Evolutionary conservation across 139 green algal species (phyloP).

Genomic region (Deuterostichococcus epilithicus): DNA sequence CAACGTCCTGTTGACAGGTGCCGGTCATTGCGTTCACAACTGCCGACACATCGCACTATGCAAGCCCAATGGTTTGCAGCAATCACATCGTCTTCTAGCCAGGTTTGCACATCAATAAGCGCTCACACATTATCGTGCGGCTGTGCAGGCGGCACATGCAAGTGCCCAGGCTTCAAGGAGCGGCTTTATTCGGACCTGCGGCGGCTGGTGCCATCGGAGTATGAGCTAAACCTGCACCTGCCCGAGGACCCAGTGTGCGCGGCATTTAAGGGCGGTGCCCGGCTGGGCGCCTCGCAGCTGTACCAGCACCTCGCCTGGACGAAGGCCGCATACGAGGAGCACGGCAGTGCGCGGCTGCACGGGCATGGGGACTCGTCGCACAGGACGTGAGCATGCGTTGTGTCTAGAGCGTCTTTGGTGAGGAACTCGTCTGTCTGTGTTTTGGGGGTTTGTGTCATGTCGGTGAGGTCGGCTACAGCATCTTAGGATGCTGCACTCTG

Average conservation of each 20-base stretch:
- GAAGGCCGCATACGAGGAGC: constrained; percentile 49
- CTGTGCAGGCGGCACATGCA: constrained; percentile 27
- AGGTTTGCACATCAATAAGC: not conserved
- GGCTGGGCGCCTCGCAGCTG: constrained; percentile 30
- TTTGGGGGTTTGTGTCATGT: no score
- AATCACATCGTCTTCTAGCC: no score
- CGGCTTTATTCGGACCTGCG: constrained; percentile 56
- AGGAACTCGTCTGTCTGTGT: no score
- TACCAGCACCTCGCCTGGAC: constrained; percentile 45
- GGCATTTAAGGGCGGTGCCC: constrained; percentile 60
- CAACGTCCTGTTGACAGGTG: constrained; percentile 69
- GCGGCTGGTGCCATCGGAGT: constrained; percentile 64
- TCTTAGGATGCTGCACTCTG: no score
- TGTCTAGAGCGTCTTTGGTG: no score
- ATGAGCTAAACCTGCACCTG: constrained; percentile 38
- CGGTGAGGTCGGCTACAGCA: no score
- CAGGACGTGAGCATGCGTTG: no score
- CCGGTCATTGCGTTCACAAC: not conserved
- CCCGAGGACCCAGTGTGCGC: constrained; percentile 39
- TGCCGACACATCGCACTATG: no score
- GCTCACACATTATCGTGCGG: not conserved
- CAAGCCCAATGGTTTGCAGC: no score
- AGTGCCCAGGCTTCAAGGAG: constrained; percentile 62
- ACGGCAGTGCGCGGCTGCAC: constrained; percentile 20
- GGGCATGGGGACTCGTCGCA: not conserved